phyloP scores from a whole-genome alignment of 495 filamentous ascomycete genomes.

The Penicillium herquei region DNA sequence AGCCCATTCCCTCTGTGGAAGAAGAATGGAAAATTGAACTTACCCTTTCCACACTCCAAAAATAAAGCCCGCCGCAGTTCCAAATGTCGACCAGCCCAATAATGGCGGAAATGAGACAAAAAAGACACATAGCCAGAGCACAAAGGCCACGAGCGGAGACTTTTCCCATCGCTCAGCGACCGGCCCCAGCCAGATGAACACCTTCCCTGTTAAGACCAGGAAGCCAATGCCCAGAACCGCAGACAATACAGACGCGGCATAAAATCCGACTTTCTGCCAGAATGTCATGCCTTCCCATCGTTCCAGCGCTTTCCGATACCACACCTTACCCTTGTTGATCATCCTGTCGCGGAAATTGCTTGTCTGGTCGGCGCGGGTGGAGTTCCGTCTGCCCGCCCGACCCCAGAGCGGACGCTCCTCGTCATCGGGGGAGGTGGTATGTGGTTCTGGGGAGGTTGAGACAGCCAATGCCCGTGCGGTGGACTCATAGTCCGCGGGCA shows the following conservation, averaged over 20 bases:
- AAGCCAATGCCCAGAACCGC: constrained; percentile 61
- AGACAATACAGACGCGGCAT: constrained; percentile 45
- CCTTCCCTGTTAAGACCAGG: constrained; percentile 70
- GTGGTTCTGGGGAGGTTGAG: constrained; percentile 48
- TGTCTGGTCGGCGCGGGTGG: constrained; percentile 22
- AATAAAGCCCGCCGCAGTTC: constrained; percentile 90
- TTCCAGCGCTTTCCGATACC: constrained; percentile 26
- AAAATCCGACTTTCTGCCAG: constrained; percentile 58
- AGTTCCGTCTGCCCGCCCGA: constrained; percentile 35
- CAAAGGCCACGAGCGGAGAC: constrained; percentile 66
- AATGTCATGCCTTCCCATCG: constrained; percentile 56
- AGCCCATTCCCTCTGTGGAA: neutral
- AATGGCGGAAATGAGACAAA: constrained; percentile 82
- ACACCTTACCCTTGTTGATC: constrained; percentile 35
- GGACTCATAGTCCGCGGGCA: constrained; percentile 60
- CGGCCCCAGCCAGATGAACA: constrained; percentile 71
- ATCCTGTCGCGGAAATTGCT: constrained; percentile 43
- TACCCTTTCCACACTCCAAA: constrained; percentile 87
- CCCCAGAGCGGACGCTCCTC: constrained; percentile 47
- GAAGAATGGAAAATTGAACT: constrained; percentile 12
- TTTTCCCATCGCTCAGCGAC: constrained; percentile 71
- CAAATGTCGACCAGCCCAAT: constrained; percentile 82
- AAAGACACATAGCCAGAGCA: constrained; percentile 77
- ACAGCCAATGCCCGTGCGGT: constrained; percentile 65
- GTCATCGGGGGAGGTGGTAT: constrained; percentile 27